These are phyloP conservation scores for Aaosphaeria pasadenensis DNA, from an alignment of 2,329 filamentous ascomycete genomes.

Conservation along the genomic window DNA sequence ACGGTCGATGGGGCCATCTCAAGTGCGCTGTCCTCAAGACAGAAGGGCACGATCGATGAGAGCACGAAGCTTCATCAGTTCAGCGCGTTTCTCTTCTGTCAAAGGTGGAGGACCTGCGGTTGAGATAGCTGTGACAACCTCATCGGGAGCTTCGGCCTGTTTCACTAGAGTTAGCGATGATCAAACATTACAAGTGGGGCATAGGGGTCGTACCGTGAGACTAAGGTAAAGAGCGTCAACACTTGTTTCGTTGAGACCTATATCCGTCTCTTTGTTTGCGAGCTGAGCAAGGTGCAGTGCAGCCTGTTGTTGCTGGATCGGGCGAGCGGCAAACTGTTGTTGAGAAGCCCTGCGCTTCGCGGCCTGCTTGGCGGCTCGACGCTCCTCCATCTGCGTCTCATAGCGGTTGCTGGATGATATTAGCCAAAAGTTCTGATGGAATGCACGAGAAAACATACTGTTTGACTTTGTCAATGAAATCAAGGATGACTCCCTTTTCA, in stretches of 20 bases:
- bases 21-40: constrained; percentile 1
- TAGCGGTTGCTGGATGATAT: too few relatives aligned
- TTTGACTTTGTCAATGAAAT: constrained; percentile 63
- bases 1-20: too few relatives aligned
- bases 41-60: constrained; percentile 22
- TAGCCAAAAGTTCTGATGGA: background rate
- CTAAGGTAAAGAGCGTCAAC: constrained; percentile 54
- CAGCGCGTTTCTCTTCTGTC: constrained; percentile 22
- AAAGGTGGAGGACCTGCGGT: constrained; percentile 22
- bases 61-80: constrained; percentile 28
- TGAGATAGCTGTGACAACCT: constrained; percentile 30
- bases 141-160: constrained; percentile 39
- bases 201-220: constrained; percentile 57
- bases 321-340: constrained; percentile 25
- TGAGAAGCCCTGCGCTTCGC: constrained; percentile 21
- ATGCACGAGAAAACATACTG: constrained; percentile 18
- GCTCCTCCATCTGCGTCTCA: constrained; percentile 2
- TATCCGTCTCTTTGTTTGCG: constrained; percentile 48
- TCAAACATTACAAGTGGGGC: constrained; percentile 25
- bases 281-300: constrained; percentile 63
- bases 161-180: constrained; percentile 34
- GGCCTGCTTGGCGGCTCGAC: constrained; percentile 8
- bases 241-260: constrained; percentile 47
- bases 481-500: constrained; percentile 46
- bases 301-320: constrained; percentile 61